A percentile compares a stretch with the other conserved stretches of the same genome.
phyloP scores from a whole-genome alignment of 2,329 filamentous ascomycete species.

The Aschersonia sp. region DNA sequence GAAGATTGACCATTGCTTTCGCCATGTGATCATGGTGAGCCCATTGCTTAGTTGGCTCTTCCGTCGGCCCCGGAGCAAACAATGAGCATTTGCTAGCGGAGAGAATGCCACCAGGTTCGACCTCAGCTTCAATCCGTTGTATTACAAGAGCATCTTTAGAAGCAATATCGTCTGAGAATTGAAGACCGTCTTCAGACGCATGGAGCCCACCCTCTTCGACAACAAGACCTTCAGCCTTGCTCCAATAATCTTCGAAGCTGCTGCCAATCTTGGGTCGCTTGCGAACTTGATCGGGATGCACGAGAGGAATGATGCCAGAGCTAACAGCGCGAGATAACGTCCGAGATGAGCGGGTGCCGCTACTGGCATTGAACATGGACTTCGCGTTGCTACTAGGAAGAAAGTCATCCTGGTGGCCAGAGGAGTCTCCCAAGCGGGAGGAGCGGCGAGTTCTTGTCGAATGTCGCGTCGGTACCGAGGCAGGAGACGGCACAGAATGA shows the following conservation, averaged over 20 bases:
- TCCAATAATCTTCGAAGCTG: constrained; percentile 44
- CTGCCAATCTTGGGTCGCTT: constrained; percentile 36
- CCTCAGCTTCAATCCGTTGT: constrained; percentile 55
- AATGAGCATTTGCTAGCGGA: constrained; percentile 55
- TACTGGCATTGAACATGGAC: constrained; percentile 7
- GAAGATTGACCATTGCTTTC: constrained; percentile 66
- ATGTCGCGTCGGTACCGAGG: constrained; percentile 21
- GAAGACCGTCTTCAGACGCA: constrained; percentile 37
- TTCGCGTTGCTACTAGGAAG: constrained; percentile 6
- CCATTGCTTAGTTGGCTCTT: constrained; percentile 68
- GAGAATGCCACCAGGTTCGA: constrained; percentile 60
- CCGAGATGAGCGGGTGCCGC: constrained; percentile 21
- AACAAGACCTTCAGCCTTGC: constrained; percentile 32
- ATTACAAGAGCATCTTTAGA: constrained; percentile 56
- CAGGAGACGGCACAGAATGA: constrained; percentile 26
- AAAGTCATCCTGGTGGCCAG: constrained; percentile 5
- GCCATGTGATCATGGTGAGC: constrained; percentile 78
- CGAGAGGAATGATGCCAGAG: constrained; percentile 32
- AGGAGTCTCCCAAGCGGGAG: constrained; percentile 21
- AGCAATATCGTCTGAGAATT: constrained; percentile 47
- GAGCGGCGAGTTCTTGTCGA: constrained; percentile 28
- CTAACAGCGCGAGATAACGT: constrained; percentile 32
- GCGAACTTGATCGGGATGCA: constrained; percentile 44
- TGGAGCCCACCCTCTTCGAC: constrained; percentile 45
- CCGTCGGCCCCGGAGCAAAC: constrained; percentile 56